Evolutionary conservation across 805 yeast genomes (phyloP), one percentile per base, ranked within the genome.

Genomic region (Ogataea kodamae): DNA sequence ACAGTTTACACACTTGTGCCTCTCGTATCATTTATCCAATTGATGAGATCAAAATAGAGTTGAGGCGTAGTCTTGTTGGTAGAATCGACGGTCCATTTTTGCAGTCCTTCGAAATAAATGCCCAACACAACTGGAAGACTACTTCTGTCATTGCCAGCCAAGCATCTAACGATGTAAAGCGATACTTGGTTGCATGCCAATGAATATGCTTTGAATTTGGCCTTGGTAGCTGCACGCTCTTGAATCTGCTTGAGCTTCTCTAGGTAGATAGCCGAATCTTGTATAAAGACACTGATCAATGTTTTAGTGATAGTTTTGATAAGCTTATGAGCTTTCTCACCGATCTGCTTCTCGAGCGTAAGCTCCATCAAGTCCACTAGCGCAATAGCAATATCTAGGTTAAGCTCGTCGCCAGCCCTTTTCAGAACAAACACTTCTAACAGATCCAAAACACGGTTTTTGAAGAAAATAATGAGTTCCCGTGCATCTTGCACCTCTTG

Each of bases 401-500:
- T 61, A 35, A 72, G 52, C 19, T 48, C 34, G 6, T 69, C 64
- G 28, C 59, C 53, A 28, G 68, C 70, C 49, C 70, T 70, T 20
- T 52, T 52, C 43, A 70, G 73, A 39, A 67, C 61, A 49, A 74
- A 86, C 5, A 72, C 61, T 15, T 85, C 94, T 14, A 90, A 52
- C 51, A 90, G 64, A 49, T 89, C 96, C 32, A 90, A 61, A 6
- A 87, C 72, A 35, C 95, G 68, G 45, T 73, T 75, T 52, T 90
- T 90, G 62, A 89, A 82, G 32, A 81, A 72, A 4, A 79, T 67
- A 66, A 90, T 82, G 49, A 78, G 81, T 53, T 82, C 83, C 50
- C 80, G 75, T 5, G 97, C 96, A 42, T 80, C 81, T 29, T 69
- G 62, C n/a, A 77, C 85, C 40, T 85, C 94, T 13, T 70, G 58